Evolutionary conservation across 352 stramenopile genomes (phyloP).

Genomic region (Pythium coloratum): DNA sequence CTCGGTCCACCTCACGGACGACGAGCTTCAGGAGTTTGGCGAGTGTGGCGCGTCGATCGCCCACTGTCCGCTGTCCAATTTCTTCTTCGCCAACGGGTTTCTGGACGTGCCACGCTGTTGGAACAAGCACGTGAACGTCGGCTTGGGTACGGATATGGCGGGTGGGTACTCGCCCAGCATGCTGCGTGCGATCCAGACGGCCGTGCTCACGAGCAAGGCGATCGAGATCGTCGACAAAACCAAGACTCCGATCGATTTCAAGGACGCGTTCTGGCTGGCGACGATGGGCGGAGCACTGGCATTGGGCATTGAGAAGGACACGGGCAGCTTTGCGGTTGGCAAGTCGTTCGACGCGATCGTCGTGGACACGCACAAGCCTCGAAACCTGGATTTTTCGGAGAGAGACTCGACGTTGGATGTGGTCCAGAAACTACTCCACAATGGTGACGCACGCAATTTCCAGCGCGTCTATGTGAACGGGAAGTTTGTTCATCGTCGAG

Average conservation of each 20-base stretch:
- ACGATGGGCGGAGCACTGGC: constrained; percentile 83
- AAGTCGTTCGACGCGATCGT: constrained; percentile 89
- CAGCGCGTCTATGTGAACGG: constrained; percentile 70
- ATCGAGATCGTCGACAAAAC: constrained; percentile 36
- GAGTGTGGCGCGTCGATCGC: constrained; percentile 65
- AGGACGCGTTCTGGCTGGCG: constrained; percentile 86
- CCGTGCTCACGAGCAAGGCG: constrained; percentile 73
- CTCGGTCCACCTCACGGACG: constrained; percentile 65
- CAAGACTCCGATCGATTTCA: constrained; percentile 43
- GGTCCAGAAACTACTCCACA: constrained; percentile 87
- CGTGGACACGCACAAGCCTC: constrained; percentile 46
- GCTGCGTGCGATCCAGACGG: constrained; percentile 79
- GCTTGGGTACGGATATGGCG: constrained; percentile 90
- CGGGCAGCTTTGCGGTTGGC: constrained; percentile 75
- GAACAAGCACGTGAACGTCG: constrained; percentile 42
- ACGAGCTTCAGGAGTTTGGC: constrained; percentile 63
- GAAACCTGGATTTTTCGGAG: constrained; percentile 56
- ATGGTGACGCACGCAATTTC: constrained; percentile 87
- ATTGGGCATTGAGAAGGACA: constrained; percentile 63
- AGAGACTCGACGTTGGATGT: constrained; percentile 45
- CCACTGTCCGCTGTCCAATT: constrained; percentile 92
- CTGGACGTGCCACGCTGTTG: constrained; percentile 62
- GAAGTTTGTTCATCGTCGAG: constrained; percentile 32
- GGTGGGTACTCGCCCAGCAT: constrained; percentile 91
- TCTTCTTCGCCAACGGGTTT: constrained; percentile 84